Base-by-base conservation (phyloP, 73 alveolate genomes). In the Effrenium voratum region DNA sequence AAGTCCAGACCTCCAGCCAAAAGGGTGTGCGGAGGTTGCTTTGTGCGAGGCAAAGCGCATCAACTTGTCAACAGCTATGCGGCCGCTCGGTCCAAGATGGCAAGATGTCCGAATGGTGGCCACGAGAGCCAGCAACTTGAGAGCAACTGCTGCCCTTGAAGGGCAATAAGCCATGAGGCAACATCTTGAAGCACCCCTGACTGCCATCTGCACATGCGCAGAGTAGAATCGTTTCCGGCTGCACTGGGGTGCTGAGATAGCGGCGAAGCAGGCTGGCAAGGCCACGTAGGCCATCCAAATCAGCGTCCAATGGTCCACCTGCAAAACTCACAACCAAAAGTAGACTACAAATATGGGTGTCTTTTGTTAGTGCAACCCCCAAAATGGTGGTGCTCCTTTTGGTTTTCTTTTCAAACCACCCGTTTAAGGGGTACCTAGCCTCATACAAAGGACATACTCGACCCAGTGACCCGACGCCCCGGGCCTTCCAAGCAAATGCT, bases 291-390 rank as follows among this genome's bases (percentile, higher is more conserved):
- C 85, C 43, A 92, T 91, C 92, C 80, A 72, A 19, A 92, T 76
- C 47, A 92, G 63, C 66, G 98, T 92, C 98, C 98, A 92, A 34
- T 92, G 98, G 47, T 92, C 98, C 32, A 90, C 97, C 87, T 76
- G 38, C 19, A 12, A 36, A 66, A 32, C 43, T 19, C 40, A 36
- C 34, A 1, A 52, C 8, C 63, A 8, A 12, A 19, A 52, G 63
- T 19, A 52, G 63, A 8, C 63, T 8, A 52, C 63, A 8, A 52
- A 19, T 19, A 8, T 52, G 26, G 63, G 26, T 52, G 63, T 19
- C 26, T 19, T 52, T 19, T 12, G 63, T 52, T 19, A 19, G 63
- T 12, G 63, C 26, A 52, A 19, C 8, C 8, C 8, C 26, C 26
- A 19, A 52, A 8, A 19, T 12, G 63, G 19, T 8, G 63, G 8